Percentiles rank a stretch among this genome's conserved stretches.
Evolutionary conservation across 2,329 filamentous ascomycete species (phyloP).

Genomic region (Alternaria alternata): DNA sequence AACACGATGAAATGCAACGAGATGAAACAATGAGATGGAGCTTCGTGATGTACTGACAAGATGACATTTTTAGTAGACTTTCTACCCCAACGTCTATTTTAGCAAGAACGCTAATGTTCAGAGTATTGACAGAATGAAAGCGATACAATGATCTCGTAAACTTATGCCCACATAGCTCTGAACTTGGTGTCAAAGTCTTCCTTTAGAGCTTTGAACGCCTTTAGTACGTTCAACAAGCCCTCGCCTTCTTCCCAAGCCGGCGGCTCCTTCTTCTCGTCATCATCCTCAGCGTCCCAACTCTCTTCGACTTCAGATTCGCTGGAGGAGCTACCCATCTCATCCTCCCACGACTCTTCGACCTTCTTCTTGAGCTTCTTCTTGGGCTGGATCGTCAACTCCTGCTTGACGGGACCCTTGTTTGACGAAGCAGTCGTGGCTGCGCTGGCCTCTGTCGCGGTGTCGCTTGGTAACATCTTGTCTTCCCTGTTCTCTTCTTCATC

Average conservation of each 20-base stretch:
- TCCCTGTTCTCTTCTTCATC: conserved; percentile 58
- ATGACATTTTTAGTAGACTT: neutral
- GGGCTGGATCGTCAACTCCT: conserved; percentile 39
- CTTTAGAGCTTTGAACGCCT: conserved; percentile 66
- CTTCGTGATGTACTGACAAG: neutral
- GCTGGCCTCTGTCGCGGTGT: conserved; percentile 29
- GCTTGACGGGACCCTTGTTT: conserved; percentile 35
- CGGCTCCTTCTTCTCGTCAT: conserved; percentile 29
- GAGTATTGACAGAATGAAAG: neutral
- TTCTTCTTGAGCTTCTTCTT: conserved; percentile 52
- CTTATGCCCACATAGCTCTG: conserved; percentile 65
- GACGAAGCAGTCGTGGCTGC: conserved; percentile 31
- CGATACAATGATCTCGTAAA: neutral
- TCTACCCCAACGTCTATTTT: neutral
- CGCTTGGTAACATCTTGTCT: conserved; percentile 45
- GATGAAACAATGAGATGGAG: neutral
- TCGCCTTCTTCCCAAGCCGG: conserved; percentile 56
- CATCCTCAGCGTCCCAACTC: conserved; percentile 38
- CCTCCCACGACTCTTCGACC: conserved; percentile 53
- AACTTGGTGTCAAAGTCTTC: conserved; percentile 72
- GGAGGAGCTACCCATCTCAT: conserved; percentile 47
- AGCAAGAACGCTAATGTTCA: neutral
- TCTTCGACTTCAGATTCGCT: conserved; percentile 29
- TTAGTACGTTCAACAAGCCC: conserved; percentile 64
- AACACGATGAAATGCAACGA: neutral